phyloP scores from a whole-genome alignment of 2,329 filamentous ascomycete species.

The Hymenoscyphus fraxineus region DNA sequence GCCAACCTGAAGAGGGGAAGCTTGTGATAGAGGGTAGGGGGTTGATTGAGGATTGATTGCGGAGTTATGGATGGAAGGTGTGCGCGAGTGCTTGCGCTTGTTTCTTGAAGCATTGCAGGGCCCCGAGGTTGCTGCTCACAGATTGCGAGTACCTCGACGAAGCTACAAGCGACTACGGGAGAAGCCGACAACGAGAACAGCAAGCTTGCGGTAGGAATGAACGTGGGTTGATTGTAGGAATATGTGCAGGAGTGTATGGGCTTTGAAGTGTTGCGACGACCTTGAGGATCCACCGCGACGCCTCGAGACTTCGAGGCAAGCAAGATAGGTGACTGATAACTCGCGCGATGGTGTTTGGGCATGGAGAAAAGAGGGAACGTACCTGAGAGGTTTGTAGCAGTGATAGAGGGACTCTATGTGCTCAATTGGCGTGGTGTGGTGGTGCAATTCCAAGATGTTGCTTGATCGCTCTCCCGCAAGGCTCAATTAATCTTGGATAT shows the following conservation, averaged over 20 bases:
- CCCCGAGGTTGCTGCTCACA: too few relatives aligned
- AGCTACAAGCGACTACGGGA: too few relatives aligned
- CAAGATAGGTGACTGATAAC: background rate
- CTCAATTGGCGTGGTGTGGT: conserved; percentile 6
- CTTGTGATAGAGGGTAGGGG: background rate
- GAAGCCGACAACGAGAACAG: background rate
- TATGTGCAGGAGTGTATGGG: background rate
- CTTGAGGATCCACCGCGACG: background rate
- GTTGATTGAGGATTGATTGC: too few relatives aligned
- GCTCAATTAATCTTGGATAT: background rate
- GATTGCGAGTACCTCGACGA: too few relatives aligned
- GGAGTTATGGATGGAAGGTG: too few relatives aligned
- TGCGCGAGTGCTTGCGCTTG: too few relatives aligned
- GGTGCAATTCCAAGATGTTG: background rate
- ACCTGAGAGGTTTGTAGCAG: conserved; percentile 12
- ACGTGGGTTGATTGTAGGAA: background rate
- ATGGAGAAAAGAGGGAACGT: conserved; percentile 10
- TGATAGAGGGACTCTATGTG: conserved; percentile 14
- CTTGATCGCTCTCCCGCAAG: background rate
- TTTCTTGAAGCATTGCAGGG: too few relatives aligned
- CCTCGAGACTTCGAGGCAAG: background rate
- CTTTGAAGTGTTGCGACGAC: background rate
- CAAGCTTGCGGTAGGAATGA: background rate
- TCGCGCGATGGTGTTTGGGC: background rate
- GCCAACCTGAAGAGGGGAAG: background rate